phyloP scores from a whole-genome alignment of 2,329 filamentous ascomycete species.

The Xylaria polymorpha region DNA sequence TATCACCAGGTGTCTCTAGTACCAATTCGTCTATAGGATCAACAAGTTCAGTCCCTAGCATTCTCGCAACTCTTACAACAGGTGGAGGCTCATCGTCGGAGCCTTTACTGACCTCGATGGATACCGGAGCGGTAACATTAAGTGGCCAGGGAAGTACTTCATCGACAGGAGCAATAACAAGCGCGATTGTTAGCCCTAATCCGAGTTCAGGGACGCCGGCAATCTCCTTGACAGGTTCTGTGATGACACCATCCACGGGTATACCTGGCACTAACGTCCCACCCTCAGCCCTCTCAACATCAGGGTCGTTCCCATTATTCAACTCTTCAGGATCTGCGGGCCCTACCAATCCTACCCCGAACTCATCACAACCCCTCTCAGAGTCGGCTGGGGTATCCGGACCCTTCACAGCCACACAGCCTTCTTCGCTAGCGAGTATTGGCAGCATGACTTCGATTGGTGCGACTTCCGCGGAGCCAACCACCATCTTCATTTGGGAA shows the following conservation, averaged over 20 bases:
- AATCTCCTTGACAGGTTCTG: conserved; percentile 18
- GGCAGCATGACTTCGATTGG: conserved; percentile 18
- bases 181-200: not conserved
- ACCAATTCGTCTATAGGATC: conserved; percentile 13
- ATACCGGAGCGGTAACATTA: conserved; percentile 18
- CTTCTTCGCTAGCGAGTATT: conserved; percentile 10
- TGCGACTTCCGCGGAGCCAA: conserved; percentile 25
- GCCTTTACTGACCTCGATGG: conserved; percentile 22
- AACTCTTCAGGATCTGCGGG: conserved; percentile 31
- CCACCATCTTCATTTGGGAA: conserved; percentile 33
- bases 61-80: conserved; percentile 2
- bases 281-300: conserved; percentile 22
- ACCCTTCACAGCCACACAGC: conserved; percentile 22
- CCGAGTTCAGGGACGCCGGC: conserved; percentile 9
- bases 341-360: conserved; percentile 24
- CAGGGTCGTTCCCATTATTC: conserved; percentile 35
- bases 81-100: not conserved
- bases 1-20: conserved; percentile 17
- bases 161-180: not conserved
- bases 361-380: conserved; percentile 21
- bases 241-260: conserved; percentile 17
- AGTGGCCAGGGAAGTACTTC: conserved; percentile 20
- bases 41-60: conserved; percentile 9
- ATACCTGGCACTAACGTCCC: conserved; percentile 11
- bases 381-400: conserved; percentile 17